Evolutionary conservation across 1,284 basidiomycete genomes (phyloP), one percentile per base, ranked within the genome.

Genomic region (Ganoderma lingzhi): DNA sequence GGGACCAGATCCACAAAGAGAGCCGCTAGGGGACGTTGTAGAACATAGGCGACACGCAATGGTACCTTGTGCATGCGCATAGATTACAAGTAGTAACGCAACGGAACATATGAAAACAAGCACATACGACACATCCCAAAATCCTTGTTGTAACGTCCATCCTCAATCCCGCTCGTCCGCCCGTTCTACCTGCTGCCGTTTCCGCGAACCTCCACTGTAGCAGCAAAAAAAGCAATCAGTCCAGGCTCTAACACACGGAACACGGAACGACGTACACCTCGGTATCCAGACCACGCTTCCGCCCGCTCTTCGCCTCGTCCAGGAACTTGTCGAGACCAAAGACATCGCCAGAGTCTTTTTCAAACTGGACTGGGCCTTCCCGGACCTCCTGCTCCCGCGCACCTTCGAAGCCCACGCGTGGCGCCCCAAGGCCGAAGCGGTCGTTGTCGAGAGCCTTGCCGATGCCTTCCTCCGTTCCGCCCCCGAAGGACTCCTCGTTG

Each of bases 301-400:
- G 92, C 6, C 96, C 97, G 28, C 92, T 91, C 86, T 97, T 98
- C 15, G 97, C 98, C 78, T 97, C 96, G 78, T 98, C 95, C 84
- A 99, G 87, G 86, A 99, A 99, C 80, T 98, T 92, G 81, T 98
- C 95, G 74, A 99, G 88, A 73, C 97, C 97, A 79, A 99, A 99
- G n/a, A 98, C 96, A 86, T 99, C 98, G 8, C 90, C 88, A 0
- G 93, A 91, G 78, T 99, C 98, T 85, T 98, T 98, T 84, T 99
- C 98, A 78, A 99, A 99, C 79, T 98, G 96, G 41, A 99, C 98
- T n/a, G 98, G 98, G 0, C 98, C 96, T 74, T 95, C 93, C 70
- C 93, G 84, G 44, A 93, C 85, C 78, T 95, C 94, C 78, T 95
- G 93, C 48, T 95, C 92, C 64, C 85, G 85, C 4, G 93, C 91